Evolutionary conservation across 805 yeast genomes (phyloP).

Genomic region (Wickerhamomyces strasburgensis): DNA sequence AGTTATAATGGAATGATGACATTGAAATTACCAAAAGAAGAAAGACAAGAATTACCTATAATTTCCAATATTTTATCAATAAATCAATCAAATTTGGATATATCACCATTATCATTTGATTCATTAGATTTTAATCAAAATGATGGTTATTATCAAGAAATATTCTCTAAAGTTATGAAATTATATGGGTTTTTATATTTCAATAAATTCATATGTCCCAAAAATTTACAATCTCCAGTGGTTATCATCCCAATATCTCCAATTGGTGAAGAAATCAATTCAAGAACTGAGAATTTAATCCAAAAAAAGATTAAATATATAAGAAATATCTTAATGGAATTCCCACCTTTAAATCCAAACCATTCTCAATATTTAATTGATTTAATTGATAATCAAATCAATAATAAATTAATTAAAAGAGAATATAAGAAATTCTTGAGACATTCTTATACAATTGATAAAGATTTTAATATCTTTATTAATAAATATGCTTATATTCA

Average conservation of each 20-base stretch:
- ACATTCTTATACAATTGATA: constrained; percentile 17
- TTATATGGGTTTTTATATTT: constrained; percentile 16
- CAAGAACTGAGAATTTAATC: constrained; percentile 18
- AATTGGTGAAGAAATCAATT: constrained; percentile 18
- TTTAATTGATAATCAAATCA: constrained; percentile 13
- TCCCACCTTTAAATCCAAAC: constrained; percentile 20
- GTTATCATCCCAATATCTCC: constrained; percentile 17
- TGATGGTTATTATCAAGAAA: constrained; percentile 9
- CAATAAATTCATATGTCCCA: constrained; percentile 11
- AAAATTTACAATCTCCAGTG: constrained; percentile 14
- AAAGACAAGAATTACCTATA: not conserved
- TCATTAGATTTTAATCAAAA: constrained; percentile 1
- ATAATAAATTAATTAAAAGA: constrained; percentile 16
- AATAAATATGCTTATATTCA: constrained; percentile 20
- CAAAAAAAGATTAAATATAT: constrained; percentile 20
- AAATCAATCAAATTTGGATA: not conserved
- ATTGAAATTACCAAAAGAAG: too few relatives aligned
- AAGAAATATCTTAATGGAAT: constrained; percentile 7
- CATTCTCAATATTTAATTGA: constrained; percentile 15
- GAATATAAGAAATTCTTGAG: constrained; percentile 23
- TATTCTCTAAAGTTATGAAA: constrained; percentile 18
- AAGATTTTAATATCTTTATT: constrained; percentile 8
- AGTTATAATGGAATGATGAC: constrained; percentile 3
- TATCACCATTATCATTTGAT: constrained; percentile 2
- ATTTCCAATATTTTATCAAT: not conserved